These are phyloP conservation scores for Colletotrichum tropicale DNA, from an alignment of 2,329 filamentous ascomycete genomes.

Conservation along the genomic window DNA sequence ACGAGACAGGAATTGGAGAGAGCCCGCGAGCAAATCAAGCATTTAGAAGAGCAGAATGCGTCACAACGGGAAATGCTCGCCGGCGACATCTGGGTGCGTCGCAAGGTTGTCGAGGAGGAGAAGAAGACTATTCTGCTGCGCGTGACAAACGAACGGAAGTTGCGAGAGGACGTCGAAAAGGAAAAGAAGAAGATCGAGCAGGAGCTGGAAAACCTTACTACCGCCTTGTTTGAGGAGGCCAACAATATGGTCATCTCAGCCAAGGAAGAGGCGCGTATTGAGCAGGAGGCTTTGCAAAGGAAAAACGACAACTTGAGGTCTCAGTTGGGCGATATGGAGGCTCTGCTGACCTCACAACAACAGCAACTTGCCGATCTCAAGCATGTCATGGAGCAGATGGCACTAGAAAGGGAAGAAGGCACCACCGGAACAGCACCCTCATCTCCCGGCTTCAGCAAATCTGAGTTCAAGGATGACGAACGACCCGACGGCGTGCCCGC, in stretches of 20 bases:
- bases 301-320: slow-evolving; percentile 87
- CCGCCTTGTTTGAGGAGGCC: slow-evolving; percentile 95
- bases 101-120: slow-evolving; percentile 75
- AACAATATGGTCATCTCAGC: slow-evolving; percentile 97
- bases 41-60: slow-evolving; percentile 70
- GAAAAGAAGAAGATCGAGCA: slow-evolving; percentile 90
- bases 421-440: slow-evolving; percentile 77
- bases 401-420: slow-evolving; percentile 73
- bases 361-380: slow-evolving; percentile 94
- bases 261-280: slow-evolving; percentile 85
- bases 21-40: slow-evolving; percentile 68
- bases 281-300: slow-evolving; percentile 80
- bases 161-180: slow-evolving; percentile 70
- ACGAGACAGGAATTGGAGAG: slow-evolving; percentile 83
- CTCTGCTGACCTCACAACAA: slow-evolving; percentile 85
- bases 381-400: slow-evolving; percentile 88
- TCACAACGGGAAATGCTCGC: slow-evolving; percentile 75
- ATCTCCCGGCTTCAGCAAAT: slow-evolving; percentile 76
- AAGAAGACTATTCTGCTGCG: slow-evolving; percentile 63
- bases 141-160: slow-evolving; percentile 68
- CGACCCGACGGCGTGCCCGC: slow-evolving; percentile 37
- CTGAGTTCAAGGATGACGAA: slow-evolving; percentile 62
- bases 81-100: slow-evolving; percentile 77
- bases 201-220: slow-evolving; percentile 88
- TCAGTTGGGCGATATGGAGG: slow-evolving; percentile 86